Evolutionary conservation across 1,139 yeast species (phyloP), one percentile per base, ranked within the genome.

Genomic region (Nadsonia starkeyi-henricii): DNA sequence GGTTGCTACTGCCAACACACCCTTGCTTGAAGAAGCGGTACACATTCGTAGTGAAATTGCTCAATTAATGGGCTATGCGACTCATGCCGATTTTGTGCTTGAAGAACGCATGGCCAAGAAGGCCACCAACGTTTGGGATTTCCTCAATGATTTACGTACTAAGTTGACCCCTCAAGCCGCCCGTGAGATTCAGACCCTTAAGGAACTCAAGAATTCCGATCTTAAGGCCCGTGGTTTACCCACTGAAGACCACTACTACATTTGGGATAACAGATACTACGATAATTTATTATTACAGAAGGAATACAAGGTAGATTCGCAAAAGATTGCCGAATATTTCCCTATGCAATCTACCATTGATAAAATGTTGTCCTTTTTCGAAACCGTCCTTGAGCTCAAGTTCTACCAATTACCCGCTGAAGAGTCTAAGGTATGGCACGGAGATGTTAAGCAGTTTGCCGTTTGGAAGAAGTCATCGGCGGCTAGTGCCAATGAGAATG

Each of bases 91-190:
- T 50, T 83, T 74, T 58, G 74, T 78, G 20, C 70, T 85, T 54
- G 91, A 83, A 54, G 83, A 78, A 48, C 75, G 86, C 61, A 81
- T 85, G 89, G 95, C 94, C 44, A 81, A 83, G 60, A 72, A 68
- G 36, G 76, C 81, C 42, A 69, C 70, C 37, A 75, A 70, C 28
- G 95, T 84, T 9, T 59, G 73, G 57, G 61, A 64, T 30, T 85
- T 85, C 58, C 71, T 85, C 55, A 60, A 69, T 23, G 89, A 83
- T 59, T 71, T 85, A 59, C 73, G 71, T 52, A 55, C 59, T 3
- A 81, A 79, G 60, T 68, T 84, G 51, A 64, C 66, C 36, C 81
- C 83, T 15, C 64, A 78, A 46, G 94, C 84, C 19, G 58, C 64
- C 50, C 63, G 70, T 47, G 93, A 85, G 56, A 61, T 77, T 45